phyloP scores from a whole-genome alignment of 148 eudicot genomes.

The Rhododendron henanense region DNA sequence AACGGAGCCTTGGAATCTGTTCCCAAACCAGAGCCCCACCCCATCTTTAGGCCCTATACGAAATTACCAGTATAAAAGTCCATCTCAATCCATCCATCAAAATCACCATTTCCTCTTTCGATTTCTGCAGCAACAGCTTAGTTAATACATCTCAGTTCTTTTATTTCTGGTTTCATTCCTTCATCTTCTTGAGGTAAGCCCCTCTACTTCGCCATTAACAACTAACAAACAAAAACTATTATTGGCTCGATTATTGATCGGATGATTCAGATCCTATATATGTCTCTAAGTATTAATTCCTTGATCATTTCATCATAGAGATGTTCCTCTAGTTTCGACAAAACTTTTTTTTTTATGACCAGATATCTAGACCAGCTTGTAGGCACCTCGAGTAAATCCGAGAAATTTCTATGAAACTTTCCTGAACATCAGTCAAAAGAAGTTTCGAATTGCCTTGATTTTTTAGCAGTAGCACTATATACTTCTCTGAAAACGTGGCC shows the following conservation, averaged over 20 bases:
- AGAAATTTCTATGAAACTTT: background rate
- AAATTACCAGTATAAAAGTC: background rate
- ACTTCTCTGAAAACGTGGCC: background rate
- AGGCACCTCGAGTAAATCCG: background rate
- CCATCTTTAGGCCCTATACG: background rate
- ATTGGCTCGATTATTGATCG: background rate
- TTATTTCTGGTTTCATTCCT: background rate
- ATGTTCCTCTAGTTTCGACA: background rate
- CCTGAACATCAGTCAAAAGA: background rate
- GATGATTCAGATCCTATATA: background rate
- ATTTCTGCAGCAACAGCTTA: background rate
- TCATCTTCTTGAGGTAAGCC: conserved; percentile 6
- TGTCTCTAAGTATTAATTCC: background rate
- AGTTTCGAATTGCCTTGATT: background rate
- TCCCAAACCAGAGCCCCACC: background rate
- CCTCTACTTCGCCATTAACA: background rate
- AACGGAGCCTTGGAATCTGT: background rate
- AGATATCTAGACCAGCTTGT: too few relatives aligned
- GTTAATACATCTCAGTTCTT: too few relatives aligned
- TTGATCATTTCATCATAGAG: background rate
- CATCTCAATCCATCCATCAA: background rate
- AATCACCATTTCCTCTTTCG: background rate
- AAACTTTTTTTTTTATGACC: too few relatives aligned
- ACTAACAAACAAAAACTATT: background rate
- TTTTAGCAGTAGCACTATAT: background rate